Evolutionary conservation across 1,284 basidiomycete genomes (phyloP), one percentile per base, ranked within the genome.

Genomic region (Hymenochaete sp.): DNA sequence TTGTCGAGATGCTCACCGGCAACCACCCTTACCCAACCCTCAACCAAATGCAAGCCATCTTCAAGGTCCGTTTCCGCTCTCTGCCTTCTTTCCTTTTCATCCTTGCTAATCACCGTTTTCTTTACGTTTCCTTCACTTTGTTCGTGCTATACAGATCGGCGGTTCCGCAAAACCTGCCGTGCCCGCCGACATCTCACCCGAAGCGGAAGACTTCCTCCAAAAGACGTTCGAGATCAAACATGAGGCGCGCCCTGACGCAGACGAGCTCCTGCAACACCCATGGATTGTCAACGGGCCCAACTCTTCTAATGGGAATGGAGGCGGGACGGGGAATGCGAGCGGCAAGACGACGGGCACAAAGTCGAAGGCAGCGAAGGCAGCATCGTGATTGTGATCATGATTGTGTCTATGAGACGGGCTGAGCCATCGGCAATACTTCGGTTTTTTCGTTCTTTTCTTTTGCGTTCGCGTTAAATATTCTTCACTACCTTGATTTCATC

Each of bases 41-140:
- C 21, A 93, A 88, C n/a, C 95, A 98, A 66, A 98, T 98, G 93
- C 93, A 96, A 67, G 92, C 90, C 49, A 96, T 96, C 59, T 98
- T 91, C 73, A 89, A 85, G 75, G 93, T 91, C 44, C 46, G 67
- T 56, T n/a, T n/a, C n/a, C n/a, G n/a, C n/a, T n/a, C n/a, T n/a
- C n/a, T n/a, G n/a, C 8, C 16, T 25, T 27, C 18, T 24, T 19
- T 41, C 39, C 21, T 10, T 28, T 24, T 22, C 14, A 37, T 35
- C 10, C 21, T 25, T 8, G 8, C 19, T 11, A 22, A 32, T 35
- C 19, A 9, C 9, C 32, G 11, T 27, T 37, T 44, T 14, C 38
- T 9, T 24, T 22, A 26, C 37, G 13, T 48, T 24, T 11, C 41
- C 32, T 18, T 16, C 31, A 47, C 24, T 29, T 16, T 36, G 36